phyloP scores from a whole-genome alignment of 192 early-diverging fungal genomes.

The Coemansia aciculifera region DNA sequence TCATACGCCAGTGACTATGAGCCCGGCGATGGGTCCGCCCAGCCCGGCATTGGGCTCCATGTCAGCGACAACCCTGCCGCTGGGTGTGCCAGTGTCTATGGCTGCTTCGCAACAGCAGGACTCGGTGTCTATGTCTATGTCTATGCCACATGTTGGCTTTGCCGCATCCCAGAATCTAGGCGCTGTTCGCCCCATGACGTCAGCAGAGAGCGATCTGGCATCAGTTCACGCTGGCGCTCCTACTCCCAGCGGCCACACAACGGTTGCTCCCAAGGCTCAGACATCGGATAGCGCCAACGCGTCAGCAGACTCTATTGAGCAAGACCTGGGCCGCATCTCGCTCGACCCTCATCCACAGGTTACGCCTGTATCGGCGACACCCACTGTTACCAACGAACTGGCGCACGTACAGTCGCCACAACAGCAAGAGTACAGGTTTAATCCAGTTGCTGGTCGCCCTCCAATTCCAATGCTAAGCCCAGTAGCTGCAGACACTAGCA shows the following conservation, averaged over 20 bases:
- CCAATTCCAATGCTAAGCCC: constrained; percentile 32
- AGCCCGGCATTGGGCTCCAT: constrained; percentile 21
- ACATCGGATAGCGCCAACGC: background rate
- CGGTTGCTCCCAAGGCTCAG: constrained; percentile 2
- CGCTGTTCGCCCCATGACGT: constrained; percentile 3
- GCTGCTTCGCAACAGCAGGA: constrained; percentile 10
- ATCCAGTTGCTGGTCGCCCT: constrained; percentile 42
- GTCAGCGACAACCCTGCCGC: constrained; percentile 34
- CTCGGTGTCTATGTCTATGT: constrained; percentile 13
- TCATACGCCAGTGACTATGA: constrained; percentile 14
- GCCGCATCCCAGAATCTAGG: background rate
- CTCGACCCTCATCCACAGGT: background rate
- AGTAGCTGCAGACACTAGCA: background rate
- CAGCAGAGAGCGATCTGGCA: constrained; percentile 27
- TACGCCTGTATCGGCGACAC: background rate
- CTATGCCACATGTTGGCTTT: constrained; percentile 5
- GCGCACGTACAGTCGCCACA: background rate
- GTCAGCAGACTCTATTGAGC: constrained; percentile 15
- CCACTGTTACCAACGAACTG: background rate
- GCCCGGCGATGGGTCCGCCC: constrained; percentile 1
- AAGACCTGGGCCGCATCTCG: constrained; percentile 13
- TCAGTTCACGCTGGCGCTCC: background rate
- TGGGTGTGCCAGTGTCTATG: constrained; percentile 20
- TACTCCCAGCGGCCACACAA: background rate
- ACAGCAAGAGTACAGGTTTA: constrained; percentile 34